Evolutionary conservation across 495 filamentous ascomycete species (phyloP), one percentile per base, ranked within the genome.

Genomic region (Cryomyces antarcticus): DNA sequence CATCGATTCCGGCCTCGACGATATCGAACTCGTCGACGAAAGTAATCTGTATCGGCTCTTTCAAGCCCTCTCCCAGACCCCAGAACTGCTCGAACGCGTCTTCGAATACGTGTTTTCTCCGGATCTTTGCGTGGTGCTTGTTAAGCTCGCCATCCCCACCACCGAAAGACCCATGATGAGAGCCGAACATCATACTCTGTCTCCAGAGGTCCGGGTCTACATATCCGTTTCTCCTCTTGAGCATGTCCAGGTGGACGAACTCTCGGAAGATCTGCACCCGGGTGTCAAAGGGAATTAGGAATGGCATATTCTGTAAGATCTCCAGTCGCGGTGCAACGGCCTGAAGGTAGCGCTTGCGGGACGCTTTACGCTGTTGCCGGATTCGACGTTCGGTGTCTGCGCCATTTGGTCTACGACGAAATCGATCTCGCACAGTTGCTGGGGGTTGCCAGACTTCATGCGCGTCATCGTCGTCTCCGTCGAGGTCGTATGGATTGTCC

Each of bases 41-140:
- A 10, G 80, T 88, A 50, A 99, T 96, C 56, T 93, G 86, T 24
- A 99, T 95, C 0, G 92, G 89, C 55, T 99, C 88, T 54, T 96
- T 96, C 43, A 99, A 65, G 1, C 77, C 77, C 11, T 84, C 80
- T 0, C 77, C 78, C 5, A 96, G 68, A 2, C 67, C 56, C 57
- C 92, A 95, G 51, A 92, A 95, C 42, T 88, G 72, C 4, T 77
- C 64, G 55, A 78, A 82, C 0, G 92, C 89, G 61, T 94, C 86
- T 24, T 80, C 68, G 53, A 96, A 96, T 17, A 89, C 66, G 48
- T 75, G 70, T 40, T 85, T 80, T 41, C 89, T 67, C 37, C 72
- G 68, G 42, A 99, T 89, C 39, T 73, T 75, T 2, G 87, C 89
- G 42, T 84, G 73, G 53, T 95, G 87, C 10, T 70, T 70, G 34